Base-by-base conservation (phyloP, 805 yeast species). In the Saccharomycopsis sp. region DNA sequence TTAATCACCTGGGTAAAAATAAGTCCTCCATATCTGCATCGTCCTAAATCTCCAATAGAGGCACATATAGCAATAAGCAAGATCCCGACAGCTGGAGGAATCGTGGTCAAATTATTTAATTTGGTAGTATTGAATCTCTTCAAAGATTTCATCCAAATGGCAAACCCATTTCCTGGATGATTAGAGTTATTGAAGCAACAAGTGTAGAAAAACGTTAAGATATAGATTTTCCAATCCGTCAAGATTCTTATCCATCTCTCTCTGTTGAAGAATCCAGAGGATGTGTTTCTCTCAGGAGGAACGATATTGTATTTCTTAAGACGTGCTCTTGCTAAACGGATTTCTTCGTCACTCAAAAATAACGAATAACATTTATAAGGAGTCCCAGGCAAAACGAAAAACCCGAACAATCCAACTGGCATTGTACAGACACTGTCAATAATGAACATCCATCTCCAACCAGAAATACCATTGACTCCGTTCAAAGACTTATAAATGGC, bases 371-470 rank as follows among this genome's bases (percentile, higher is more conserved):
- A 80, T 55, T 76, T 74, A 9, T 78, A 74, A n/a, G 92, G 91
- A 5, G 89, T 83, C 52, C 87, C 87, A 51, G 85, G 86, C 64
- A 78, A 71, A 66, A 70, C 63, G 66, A 74, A 78, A 60, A 73
- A 70, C 5, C 63, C 63, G 29, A 57, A 17, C 22, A 85, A 12
- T 3, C 85, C 86, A 41, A 86, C 78, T 1, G 76, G 81, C 29
- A 84, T 65, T 3, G 86, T 81, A 53, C 86, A 76, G 53, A 81
- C 65, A 12, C 85, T 85, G 67, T 85, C 89, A 61, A 86, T 76
- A 53, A 86, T 80, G 65, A 83, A 86, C 67, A 83, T 81, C 90
- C 90, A 86, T 73, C 84, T 76, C 90, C 90, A 86, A 12, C 88
- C 83, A 7, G 76, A 75, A 12, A 80, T 70, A 0, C 89, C 89